Evolutionary conservation across 805 yeast genomes (phyloP), one percentile per base, ranked within the genome.

Genomic region (Candida sakaeoensis): DNA sequence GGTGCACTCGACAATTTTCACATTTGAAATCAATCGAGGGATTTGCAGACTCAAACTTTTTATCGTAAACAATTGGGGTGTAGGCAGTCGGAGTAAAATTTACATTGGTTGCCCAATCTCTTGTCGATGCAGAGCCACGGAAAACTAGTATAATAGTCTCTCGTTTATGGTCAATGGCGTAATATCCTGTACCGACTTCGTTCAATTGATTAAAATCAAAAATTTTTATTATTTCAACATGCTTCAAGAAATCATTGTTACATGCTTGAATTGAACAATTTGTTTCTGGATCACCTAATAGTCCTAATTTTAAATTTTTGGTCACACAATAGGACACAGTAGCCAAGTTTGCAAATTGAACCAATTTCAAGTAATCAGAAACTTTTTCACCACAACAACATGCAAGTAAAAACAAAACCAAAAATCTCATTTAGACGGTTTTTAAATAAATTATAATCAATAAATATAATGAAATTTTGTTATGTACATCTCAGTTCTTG

Each of bases 81-180:
- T 78, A 82, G 0, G 53, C 51, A 3, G 68, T 65, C 5, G 77
- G 78, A 3, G 63, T 38, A 26, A 74, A 65, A 27, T 70, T 67
- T 35, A 82, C 62, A 58, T 85, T 84, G 23, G 78, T 68, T 9
- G 70, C 40, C 82, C 85, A 80, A 53, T 85, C 93, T 30, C 70
- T 67, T 12, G 68, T 54, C 7, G 81, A 70, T 1, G 79, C 61
- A 0, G 88, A 77, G 4, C 93, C 93, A 59, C 88, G 70, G 48
- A 79, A 80, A 0, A 68, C 75, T 30, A 80, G 55, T 15, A 73
- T 54, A 4, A 84, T 60, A 35, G 71, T 65, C 32, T 66, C 53
- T 15, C 55, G 51, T 2, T 47, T 46, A 44, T 68, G 70, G 53
- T 80, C 84, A 8, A 71, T 60, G 7, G 78, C 75, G 17, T 77